Conservation (phyloP, 2,329 filamentous ascomycete genomes). For the Aspergillus alliaceus region DNA sequence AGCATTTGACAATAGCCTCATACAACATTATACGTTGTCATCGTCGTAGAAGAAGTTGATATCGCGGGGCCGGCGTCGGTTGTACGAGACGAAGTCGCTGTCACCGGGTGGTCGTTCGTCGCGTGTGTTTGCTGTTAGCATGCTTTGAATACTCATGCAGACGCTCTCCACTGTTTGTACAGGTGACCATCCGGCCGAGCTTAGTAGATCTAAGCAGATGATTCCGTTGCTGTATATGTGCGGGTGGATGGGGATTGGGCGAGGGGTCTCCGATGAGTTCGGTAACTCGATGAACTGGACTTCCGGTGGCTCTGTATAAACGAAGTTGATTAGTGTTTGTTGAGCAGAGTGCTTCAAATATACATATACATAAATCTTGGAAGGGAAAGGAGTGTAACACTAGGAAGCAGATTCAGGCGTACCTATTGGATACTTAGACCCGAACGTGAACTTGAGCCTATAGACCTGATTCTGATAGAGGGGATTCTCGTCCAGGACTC, state of each 20-base stretch:
- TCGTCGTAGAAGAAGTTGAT: constrained; percentile 96
- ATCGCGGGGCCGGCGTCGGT: constrained; percentile 77
- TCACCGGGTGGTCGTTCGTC: constrained; percentile 89
- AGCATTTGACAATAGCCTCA: neutral
- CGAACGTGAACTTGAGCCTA: constrained; percentile 84
- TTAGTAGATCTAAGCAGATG: constrained; percentile 93
- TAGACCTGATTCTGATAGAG: constrained; percentile 79
- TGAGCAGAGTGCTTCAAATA: no score
- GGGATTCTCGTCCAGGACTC: constrained; percentile 85
- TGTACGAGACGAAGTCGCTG: constrained; percentile 80
- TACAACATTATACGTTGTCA: constrained; percentile 62
- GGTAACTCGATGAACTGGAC: constrained; percentile 76
- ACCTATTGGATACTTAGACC: constrained; percentile 86
- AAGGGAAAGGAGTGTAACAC: no score
- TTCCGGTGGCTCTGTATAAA: constrained; percentile 77
- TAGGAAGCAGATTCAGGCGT: constrained; percentile 26
- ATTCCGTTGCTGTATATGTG: constrained; percentile 99
- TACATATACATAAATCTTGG: no score
- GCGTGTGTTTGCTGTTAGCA: constrained; percentile 93
- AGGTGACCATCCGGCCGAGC: constrained; percentile 86
- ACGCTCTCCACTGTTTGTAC: constrained; percentile 97
- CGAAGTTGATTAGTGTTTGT: constrained; percentile 16
- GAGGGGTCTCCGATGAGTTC: constrained; percentile 37
- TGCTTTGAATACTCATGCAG: constrained; percentile 96
- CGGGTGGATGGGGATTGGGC: constrained; percentile 84